Base-by-base conservation (phyloP, 257 asterid species). In the Solanum gandarillasii region DNA sequence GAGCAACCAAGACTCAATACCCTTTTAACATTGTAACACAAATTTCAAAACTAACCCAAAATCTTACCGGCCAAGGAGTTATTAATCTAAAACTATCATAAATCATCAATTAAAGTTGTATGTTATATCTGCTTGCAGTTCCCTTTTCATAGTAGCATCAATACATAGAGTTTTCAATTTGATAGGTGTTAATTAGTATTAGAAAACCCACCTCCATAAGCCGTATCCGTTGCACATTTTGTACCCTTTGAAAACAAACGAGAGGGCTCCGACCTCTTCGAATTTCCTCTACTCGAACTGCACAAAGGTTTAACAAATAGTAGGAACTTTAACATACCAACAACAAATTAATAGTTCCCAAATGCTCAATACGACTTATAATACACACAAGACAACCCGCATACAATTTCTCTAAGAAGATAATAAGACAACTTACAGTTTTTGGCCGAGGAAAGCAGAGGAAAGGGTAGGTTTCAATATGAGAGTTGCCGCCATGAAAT, bases 401-500 rank as follows among this genome's bases (percentile, higher is more conserved):
- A 39, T 2, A 36, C 11, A 11, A 23, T 76, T 38, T 12, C 2
- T 76, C 31, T 6, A 71, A 20, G n/a, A 18, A 89, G 52, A 78
- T 34, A 73, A 20, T 6, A 74, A 74, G n/a, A 74, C 18, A 34
- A 62, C 95, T 90, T 89, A 96, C 98, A 91, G 83, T 90, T 91
- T 91, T 86, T 83, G 92, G 83, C 95, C 95, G 65, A 89, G 88
- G 88, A 96, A 94, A 87, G 94, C 87, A 86, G 95, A 90, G 65
- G 93, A 90, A 68, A 92, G 88, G 68, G 89, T 31, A 88, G 95
- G 95, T 87, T 86, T 91, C 29, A 92, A 92, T 90, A 94, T 93
- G 86, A 94, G 90, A 88, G 92, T 74, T 82, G 96, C 86, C 86
- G 98, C 95, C 99, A 93, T 94, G 38, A 90, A 75, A 86, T 31